Evolutionary conservation across 2,329 filamentous ascomycete genomes (phyloP).

Genomic region (Pseudocercospora fijiensis): DNA sequence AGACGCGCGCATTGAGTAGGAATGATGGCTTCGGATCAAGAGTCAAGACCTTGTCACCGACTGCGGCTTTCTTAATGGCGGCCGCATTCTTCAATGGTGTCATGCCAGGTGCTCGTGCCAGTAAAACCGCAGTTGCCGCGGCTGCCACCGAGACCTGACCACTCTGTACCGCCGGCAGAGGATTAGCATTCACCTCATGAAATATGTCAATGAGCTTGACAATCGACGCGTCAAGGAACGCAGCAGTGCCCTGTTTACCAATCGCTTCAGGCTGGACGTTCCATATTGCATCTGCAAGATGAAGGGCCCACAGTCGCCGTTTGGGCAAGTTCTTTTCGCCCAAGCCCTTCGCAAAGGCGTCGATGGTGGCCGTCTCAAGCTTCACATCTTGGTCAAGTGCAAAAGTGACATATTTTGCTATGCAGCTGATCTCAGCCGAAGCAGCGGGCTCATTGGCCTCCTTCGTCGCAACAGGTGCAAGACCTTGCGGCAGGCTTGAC

Average conservation of each 20-base stretch:
- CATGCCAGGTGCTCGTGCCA: conserved; percentile 55
- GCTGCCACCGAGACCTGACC: conserved; percentile 79
- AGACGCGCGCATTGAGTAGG: conserved; percentile 78
- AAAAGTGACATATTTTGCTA: conserved; percentile 64
- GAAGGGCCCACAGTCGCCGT: conserved; percentile 77
- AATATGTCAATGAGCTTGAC: conserved; percentile 67
- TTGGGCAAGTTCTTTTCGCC: conserved; percentile 78
- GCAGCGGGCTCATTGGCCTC: conserved; percentile 87
- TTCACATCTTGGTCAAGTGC: conserved; percentile 61
- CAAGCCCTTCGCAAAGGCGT: conserved; percentile 76
- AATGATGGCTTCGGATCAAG: conserved; percentile 83
- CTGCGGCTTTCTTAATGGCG: conserved; percentile 61
- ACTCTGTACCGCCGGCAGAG: conserved; percentile 74
- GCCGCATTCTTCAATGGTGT: conserved; percentile 55
- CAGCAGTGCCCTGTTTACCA: conserved; percentile 47
- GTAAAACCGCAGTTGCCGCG: conserved; percentile 65
- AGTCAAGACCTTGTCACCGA: conserved; percentile 65
- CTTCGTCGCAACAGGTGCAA: conserved; percentile 71
- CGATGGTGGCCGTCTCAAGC: conserved; percentile 65
- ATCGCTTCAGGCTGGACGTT: conserved; percentile 51
- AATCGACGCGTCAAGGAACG: conserved; percentile 53
- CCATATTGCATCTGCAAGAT: conserved; percentile 69
- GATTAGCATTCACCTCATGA: conserved; percentile 75
- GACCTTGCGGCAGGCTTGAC: conserved; percentile 62
- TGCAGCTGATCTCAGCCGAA: conserved; percentile 68